Conservation (phyloP, 768 basidiomycete genomes). For the Suillus paluster region DNA sequence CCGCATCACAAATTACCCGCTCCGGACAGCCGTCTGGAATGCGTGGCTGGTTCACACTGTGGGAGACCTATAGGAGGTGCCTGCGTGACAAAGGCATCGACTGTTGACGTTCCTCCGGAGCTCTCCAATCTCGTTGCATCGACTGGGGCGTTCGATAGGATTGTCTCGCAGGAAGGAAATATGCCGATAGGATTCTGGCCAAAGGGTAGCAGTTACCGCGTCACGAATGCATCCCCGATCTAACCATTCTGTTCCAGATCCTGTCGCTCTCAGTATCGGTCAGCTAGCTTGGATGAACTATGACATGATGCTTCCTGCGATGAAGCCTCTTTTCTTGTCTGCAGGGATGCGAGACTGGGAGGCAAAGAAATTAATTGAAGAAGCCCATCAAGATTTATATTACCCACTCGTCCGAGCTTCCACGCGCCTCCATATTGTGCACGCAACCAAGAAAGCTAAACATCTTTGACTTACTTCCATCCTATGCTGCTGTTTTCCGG, state of each 20-base stretch:
- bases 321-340: conserved; percentile 62
- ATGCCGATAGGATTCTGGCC: conserved; percentile 76
- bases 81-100: conserved; percentile 58
- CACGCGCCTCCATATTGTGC: conserved; percentile 60
- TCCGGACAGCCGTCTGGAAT: conserved; percentile 41
- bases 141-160: conserved; percentile 58
- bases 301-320: conserved; percentile 65
- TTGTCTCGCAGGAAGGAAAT: conserved; percentile 58
- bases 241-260: conserved; percentile 44
- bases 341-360: conserved; percentile 55
- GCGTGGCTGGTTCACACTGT: conserved; percentile 65
- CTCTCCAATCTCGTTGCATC: conserved; percentile 52
- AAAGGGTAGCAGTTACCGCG: conserved; percentile 40
- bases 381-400: conserved; percentile 70
- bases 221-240: conserved; percentile 11
- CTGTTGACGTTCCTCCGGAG: conserved; percentile 57
- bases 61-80: conserved; percentile 64
- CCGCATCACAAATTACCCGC: conserved; percentile 39
- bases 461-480: conserved; percentile 5
- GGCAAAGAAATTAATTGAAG: conserved; percentile 59
- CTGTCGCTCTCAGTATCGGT: conserved; percentile 61
- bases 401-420: conserved; percentile 56
- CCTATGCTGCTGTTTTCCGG: conserved; percentile 15
- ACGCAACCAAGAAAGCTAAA: conserved; percentile 45
- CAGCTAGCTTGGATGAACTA: conserved; percentile 78